These are phyloP conservation scores for Cladobotryum protrusum DNA, from an alignment of 2,329 filamentous ascomycete species.

Conservation along the genomic window DNA sequence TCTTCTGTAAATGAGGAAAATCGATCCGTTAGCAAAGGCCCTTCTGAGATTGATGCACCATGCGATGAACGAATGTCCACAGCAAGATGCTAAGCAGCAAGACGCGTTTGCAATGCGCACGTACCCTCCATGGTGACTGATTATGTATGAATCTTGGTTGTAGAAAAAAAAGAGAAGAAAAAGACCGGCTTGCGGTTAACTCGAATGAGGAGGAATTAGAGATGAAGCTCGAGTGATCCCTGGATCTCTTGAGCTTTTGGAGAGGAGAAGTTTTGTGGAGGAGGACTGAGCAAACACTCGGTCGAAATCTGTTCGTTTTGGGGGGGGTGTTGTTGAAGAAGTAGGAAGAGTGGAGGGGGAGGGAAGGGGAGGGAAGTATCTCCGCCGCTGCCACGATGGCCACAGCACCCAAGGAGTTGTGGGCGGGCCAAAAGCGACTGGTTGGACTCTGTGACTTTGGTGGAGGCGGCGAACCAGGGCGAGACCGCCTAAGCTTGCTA, in stretches of 20 bases:
- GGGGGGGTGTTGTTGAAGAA: slow-evolving; percentile 24
- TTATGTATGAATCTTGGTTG: slow-evolving; percentile 32
- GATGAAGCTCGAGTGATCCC: slow-evolving; percentile 12
- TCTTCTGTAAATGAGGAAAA: slow-evolving; percentile 65
- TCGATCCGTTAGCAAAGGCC: slow-evolving; percentile 34
- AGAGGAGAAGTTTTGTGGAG: slow-evolving; percentile 15
- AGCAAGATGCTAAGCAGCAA: slow-evolving; percentile 4
- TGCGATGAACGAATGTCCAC: not conserved
- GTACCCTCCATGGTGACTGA: slow-evolving; percentile 52
- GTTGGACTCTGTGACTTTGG: slow-evolving; percentile 19
- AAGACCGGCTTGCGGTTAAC: not conserved
- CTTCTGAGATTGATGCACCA: slow-evolving; percentile 9
- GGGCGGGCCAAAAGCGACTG: slow-evolving; percentile 28
- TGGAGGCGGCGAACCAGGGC: slow-evolving; percentile 15
- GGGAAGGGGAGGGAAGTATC: slow-evolving; percentile 22
- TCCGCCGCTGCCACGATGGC: slow-evolving; percentile 13
- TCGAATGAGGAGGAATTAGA: slow-evolving; percentile 8
- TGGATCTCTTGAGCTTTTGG: slow-evolving; percentile 7
- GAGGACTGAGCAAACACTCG: slow-evolving; percentile 12
- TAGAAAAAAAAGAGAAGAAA: slow-evolving; percentile 14
- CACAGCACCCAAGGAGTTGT: slow-evolving; percentile 24
- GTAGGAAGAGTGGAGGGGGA: slow-evolving; percentile 27
- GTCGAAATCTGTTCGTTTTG: slow-evolving; percentile 14
- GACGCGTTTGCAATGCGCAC: slow-evolving; percentile 20
- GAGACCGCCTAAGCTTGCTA: slow-evolving; percentile 6